Base-by-base conservation (phyloP, 257 asterid genomes). In the Solanum dulcamara region DNA sequence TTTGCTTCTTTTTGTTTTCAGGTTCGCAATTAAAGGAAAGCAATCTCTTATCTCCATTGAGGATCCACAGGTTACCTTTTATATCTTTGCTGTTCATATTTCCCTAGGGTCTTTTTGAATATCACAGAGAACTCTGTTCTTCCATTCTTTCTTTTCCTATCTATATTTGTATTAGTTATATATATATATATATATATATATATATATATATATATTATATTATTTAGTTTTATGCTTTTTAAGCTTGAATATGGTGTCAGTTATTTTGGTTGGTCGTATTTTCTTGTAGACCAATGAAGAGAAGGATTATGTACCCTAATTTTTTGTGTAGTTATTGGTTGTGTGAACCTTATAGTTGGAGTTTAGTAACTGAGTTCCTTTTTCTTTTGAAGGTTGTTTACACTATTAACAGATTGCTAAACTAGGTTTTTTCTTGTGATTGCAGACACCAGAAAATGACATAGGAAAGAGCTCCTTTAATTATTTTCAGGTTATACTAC, bases 391-490 rank as follows among this genome's bases (percentile, higher is more conserved):
- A 77, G 26, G 42, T 17, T 77, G 26, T 9, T 10, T 28, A 15
- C 83, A 48, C 17, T 77, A 46, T 17, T 15, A 26, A 77, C 62
- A 77, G 46, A 42, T 26, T 77, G 10, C 64, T 26, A 77, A 77
- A 48, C 28, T 48, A 10, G 26, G 17, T 48, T 30, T 10, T 48
- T 30, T 77, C 55, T 81, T 86, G 68, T 88, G 87, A 74, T 70
- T 87, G 88, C 91, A 95, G 99, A 91, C 93, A 89, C 96, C 98
- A 70, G 98, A 95, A 66, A 96, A 96, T 68, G 99, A 96, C 86
- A 92, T 96, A 20, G 98, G 99, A 68, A 96, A 94, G 94, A 94
- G 85, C 88, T 95, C 99, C 53, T 95, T 89, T 92, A 96, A 96
- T 91, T 96, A 93, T 92, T 94, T 89, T 88, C 97, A 94, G 98